Percentiles rank a stretch among this genome's conserved stretches.
Conservation (phyloP, 2,329 filamentous ascomycete genomes). For the Cladosporium velox region DNA sequence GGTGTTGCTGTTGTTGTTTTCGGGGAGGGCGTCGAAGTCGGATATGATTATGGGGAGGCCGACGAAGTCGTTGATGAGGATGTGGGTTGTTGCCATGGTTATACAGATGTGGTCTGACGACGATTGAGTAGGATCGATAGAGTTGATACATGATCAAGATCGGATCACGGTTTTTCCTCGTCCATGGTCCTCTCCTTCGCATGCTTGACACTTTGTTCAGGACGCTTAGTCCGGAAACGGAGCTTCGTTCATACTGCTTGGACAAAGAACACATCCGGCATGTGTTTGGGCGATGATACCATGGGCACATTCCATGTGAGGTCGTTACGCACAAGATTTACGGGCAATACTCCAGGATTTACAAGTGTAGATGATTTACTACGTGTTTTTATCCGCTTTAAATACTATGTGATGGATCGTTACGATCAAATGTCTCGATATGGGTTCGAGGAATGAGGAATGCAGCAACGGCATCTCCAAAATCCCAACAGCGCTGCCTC, state of each 20-base stretch:
- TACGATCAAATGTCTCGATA: no score
- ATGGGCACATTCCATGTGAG: neutral
- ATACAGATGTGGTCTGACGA: neutral
- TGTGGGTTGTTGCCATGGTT: conserved; percentile 11
- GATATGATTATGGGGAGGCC: conserved; percentile 31
- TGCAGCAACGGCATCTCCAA: no score
- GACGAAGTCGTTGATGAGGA: conserved; percentile 28
- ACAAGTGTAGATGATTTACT: no score
- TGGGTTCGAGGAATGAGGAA: no score
- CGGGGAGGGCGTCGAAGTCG: conserved; percentile 27
- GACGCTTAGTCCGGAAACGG: neutral
- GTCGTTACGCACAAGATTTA: neutral
- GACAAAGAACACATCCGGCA: neutral
- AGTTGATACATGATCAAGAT: neutral
- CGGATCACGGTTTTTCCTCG: neutral
- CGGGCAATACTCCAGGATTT: no score
- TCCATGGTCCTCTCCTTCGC: neutral
- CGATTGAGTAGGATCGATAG: neutral
- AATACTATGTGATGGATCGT: no score
- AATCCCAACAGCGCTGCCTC: no score
- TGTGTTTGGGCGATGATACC: neutral
- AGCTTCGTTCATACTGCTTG: neutral
- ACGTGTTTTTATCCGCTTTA: no score
- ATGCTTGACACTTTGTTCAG: neutral
- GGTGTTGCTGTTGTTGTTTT: conserved; percentile 2